Base-by-base conservation (phyloP, 345 rosid species). In the Sisymbrium altissimum region DNA sequence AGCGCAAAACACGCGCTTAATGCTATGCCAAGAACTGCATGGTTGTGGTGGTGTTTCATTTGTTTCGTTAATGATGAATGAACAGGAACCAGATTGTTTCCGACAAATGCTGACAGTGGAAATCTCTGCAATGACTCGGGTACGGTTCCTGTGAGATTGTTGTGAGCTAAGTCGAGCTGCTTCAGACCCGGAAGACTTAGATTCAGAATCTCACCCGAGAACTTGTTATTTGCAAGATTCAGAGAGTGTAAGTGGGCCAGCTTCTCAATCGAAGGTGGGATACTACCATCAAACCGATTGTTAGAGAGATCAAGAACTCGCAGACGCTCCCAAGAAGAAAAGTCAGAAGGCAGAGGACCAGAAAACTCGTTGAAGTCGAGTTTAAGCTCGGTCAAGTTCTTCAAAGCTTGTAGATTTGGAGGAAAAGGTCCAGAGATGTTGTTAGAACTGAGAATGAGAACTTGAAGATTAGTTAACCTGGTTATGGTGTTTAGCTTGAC, bases 401-500 rank as follows among this genome's bases (percentile, higher is more conserved):
- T 73, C 49, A 73, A 72, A 88, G 83, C 66, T 77, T 73, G 23
- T 25, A 95, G 81, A 74, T 78, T 91, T 27, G 77, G 30, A 75
- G 97, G 97, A 70, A 90, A 85, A n/a, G 80, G 33, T 69, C 94
- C 99, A 35, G 86, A 85, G 23, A 95, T 80, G 60, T 77, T 66
- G 83, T 92, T 95, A 68, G 91, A 86, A 78, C 90, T 82, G 44
- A 95, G 94, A 82, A 85, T 72, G 30, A 90, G 82, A 57, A 77
- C 33, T 86, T 68, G 86, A 64, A 92, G 71, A 13, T 83, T 84
- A 0, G 93, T 84, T 56, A 95, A 81, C 18, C 86, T 83, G 67
- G 96, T 53, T 45, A 95, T 85, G 5, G 81, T 84, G 81, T 81
- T 80, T 19, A 82, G 70, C 4, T 88, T 86, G 63, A 92, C 70